Evolutionary conservation across 768 basidiomycete species (phyloP), one percentile per base, ranked within the genome.

Genomic region (Neoboletus brunneissimus): DNA sequence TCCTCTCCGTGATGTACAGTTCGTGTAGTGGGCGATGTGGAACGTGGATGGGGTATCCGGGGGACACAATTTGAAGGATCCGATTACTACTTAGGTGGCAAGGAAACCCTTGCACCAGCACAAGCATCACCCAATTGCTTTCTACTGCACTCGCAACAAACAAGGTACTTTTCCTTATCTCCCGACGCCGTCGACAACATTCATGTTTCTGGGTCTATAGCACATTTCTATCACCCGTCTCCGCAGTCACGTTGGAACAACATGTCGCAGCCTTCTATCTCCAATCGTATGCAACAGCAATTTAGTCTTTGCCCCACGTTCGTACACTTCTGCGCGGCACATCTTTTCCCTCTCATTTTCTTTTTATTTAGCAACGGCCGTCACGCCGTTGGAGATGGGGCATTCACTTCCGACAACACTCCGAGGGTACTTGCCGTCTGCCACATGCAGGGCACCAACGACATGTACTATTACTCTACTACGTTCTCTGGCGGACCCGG

Each of bases 351-450:
- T 72, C 48, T 71, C 56, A 16, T 44, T 16, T 1, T 18, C 3
- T 3, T 51, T 40, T 10, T 27, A 9, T 61, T 31, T 48, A 94
- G 91, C 91, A 93, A 93, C 91, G 91, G 89, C 77, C 84, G 89
- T 89, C 87, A 85, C 78, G 81, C 87, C 91, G 91, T 93, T 94
- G 91, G 91, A 77, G 91, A 94, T 92, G 91, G 91, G 91, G 91
- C 91, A 84, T 77, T 79, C 77, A 80, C 81, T 77, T 82, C 83
- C 84, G 86, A 87, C 86, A 80, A 75, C 63, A 80, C 83, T 76
- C 83, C 88, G 63, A 89, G 79, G 75, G 87, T 92, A 69, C 83
- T 92, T 75, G 91, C 91, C 60, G 86, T 92, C 64, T 91, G 88
- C 83, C 88, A 88, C 59, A 77, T 90, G 64, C 83, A 91, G 70